These are phyloP conservation scores for Oidiodendron maius DNA, from an alignment of 495 filamentous ascomycete genomes.

Conservation along the genomic window DNA sequence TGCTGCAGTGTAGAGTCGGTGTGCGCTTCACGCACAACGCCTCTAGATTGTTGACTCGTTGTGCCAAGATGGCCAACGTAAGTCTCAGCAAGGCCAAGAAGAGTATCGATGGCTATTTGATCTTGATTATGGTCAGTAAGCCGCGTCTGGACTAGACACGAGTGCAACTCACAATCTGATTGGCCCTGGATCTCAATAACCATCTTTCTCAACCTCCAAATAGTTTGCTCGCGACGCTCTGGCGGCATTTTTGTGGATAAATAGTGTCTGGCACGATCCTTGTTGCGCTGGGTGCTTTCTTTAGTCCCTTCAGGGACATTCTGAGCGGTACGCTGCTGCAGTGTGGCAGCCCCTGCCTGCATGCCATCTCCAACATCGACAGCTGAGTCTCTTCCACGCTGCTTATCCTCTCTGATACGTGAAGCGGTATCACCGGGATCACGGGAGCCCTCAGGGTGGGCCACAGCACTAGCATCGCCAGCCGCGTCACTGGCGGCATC, in stretches of 20 bases:
- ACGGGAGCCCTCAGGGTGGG: constrained; percentile 42
- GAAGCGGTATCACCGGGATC: constrained; percentile 43
- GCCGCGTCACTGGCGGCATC: constrained; percentile 48
- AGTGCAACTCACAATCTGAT: constrained; percentile 60
- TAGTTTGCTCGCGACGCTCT: constrained; percentile 88
- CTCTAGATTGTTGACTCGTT: constrained; percentile 53
- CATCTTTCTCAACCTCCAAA: constrained; percentile 98
- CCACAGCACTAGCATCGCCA: constrained; percentile 48
- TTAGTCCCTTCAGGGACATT: constrained; percentile 59
- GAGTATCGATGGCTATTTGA: constrained; percentile 80
- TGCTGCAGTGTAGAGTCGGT: constrained; percentile 50
- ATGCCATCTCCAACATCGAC: constrained; percentile 50
- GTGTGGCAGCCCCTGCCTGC: constrained; percentile 38
- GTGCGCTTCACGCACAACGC: constrained; percentile 65
- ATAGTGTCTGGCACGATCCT: constrained; percentile 63
- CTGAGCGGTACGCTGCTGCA: constrained; percentile 41
- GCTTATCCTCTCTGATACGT: constrained; percentile 38
- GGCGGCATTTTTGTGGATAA: constrained; percentile 77
- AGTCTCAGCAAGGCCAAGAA: constrained; percentile 77
- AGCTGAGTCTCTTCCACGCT: constrained; percentile 37
- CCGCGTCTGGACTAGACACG: too few relatives aligned
- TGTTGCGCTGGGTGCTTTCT: constrained; percentile 46
- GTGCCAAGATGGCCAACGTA: constrained; percentile 73
- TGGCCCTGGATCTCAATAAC: constrained; percentile 91
- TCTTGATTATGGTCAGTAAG: too few relatives aligned